These are phyloP conservation scores for Lactarius vividus DNA, from an alignment of 768 basidiomycete genomes.

Conservation along the genomic window DNA sequence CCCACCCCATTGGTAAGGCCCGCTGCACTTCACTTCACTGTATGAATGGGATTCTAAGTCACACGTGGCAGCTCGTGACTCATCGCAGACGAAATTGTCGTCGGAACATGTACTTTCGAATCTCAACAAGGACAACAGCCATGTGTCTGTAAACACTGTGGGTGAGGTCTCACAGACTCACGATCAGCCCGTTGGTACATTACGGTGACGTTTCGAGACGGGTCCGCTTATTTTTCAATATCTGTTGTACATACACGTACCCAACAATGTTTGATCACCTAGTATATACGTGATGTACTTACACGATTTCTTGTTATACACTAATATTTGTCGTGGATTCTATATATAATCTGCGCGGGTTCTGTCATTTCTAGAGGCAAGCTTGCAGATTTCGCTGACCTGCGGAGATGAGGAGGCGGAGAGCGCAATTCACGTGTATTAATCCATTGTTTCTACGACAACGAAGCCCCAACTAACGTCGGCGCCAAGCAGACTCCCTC, in stretches of 20 bases:
- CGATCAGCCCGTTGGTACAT: neutral
- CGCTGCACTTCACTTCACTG: no score
- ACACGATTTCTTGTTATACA: neutral
- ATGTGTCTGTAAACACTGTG: neutral
- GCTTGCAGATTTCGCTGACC: neutral
- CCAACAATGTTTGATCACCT: neutral
- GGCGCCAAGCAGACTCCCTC: slow-evolving; percentile 79
- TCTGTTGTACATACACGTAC: neutral
- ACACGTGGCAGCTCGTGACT: neutral
- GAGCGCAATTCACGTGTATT: neutral
- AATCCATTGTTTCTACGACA: slow-evolving; percentile 47
- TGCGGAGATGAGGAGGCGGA: neutral
- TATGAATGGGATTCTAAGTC: neutral
- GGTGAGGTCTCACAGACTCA: neutral
- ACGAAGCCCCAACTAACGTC: slow-evolving; percentile 82
- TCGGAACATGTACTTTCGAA: neutral
- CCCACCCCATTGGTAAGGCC: neutral
- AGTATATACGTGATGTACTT: slow-evolving; percentile 1
- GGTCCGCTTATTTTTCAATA: neutral
- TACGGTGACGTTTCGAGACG: slow-evolving; percentile 1
- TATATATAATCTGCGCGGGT: neutral
- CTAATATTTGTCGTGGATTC: neutral
- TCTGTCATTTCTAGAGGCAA: neutral
- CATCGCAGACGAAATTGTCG: neutral
- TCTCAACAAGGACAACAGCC: neutral